Base-by-base conservation (phyloP, 2,329 filamentous ascomycete species). In the Chaetomium sp. region DNA sequence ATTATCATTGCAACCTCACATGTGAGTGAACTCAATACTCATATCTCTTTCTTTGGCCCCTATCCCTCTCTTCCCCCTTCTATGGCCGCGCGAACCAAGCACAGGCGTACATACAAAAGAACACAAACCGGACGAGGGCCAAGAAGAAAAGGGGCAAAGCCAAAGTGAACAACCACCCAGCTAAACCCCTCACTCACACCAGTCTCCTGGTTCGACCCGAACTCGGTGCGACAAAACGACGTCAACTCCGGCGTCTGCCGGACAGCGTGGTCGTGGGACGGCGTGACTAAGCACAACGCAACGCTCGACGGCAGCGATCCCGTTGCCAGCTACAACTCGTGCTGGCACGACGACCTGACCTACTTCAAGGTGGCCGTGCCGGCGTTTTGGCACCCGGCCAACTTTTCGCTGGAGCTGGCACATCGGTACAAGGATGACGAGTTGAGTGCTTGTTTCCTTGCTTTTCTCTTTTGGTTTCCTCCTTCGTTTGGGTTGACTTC, bases 201-300 rank as follows among this genome's bases (percentile, higher is more conserved):
- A 68, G 66, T 67, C 55, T 45, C 62, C 45, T 67, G 64, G 65
- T 61, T 60, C 45, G 66, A 68, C 55, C 66, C 65, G 38, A 68
- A 68, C 59, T 66, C 66, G 2, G 65, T 65, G 42, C 49, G 44
- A 32, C 56, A 67, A 45, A 68, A 68, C 61, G 59, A 61, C 12
- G 56, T 66, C 27, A 60, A 62, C 0, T 59, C 60, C 1, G 62
- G 61, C 55, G 19, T n/a, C 27, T 68, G 66, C 55, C 36, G 54
- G 34, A 62, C 59, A 12, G 41, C 53, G 6, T 67, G 64, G 63
- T 8, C 41, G 11, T 67, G 65, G 65, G 63, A 67, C 47, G 63
- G 65, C 8, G 52, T 53, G 27, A 58, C 61, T 5, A 36, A 52
- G 4, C 34, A 52, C 40, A 51, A 47, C 35, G 49, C 49, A 14